Base-by-base conservation (phyloP, 768 basidiomycete genomes). In the Rubroboletus satanas region DNA sequence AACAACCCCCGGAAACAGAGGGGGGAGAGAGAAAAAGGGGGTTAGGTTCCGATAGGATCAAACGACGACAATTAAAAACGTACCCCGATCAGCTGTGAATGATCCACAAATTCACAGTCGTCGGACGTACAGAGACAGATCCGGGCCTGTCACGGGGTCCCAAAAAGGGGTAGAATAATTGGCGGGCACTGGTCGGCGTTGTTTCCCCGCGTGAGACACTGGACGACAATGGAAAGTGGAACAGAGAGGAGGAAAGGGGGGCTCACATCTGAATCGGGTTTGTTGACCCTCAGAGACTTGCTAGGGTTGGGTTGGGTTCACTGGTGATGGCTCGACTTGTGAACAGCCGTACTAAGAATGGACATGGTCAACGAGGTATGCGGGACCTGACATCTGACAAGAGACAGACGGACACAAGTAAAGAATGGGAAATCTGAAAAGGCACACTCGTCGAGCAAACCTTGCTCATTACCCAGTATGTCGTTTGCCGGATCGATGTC, bases 151-250 rank as follows among this genome's bases (percentile, higher is more conserved):
- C 48, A 90, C 77, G 2, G 90, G 90, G 67, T 91, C n/a, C 88
- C 87, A 91, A 78, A 87, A 91, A 4, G 85, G 77, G 10, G 87
- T 90, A 4, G 85, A 84, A 69, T 88, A 89, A 71, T 87, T 87
- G 21, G 76, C 53, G 23, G 87, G 81, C 3, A 89, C 23, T 26
- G 23, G 14, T 21, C 18, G 21, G 26, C 15, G 15, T 11, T 11
- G 1, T 46, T 14, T 47, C 18, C 7, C 10, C 15, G 10, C 28
- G 28, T 37, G n/a, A 37, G 18, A 29, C 12, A 15, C 47, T 35
- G 17, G 39, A 48, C n/a, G 38, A 54, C 47, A 1, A 47, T 5
- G 15, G 35, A 29, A 49, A 73, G n/a, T 2, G 28, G 35, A 21
- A 28, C 5, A 14, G 31, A 44, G 7, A 26, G 11, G n/a, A 26